These are phyloP conservation scores for Tolypocladium sp. DNA, from an alignment of 2,329 filamentous ascomycete genomes.

Conservation along the genomic window DNA sequence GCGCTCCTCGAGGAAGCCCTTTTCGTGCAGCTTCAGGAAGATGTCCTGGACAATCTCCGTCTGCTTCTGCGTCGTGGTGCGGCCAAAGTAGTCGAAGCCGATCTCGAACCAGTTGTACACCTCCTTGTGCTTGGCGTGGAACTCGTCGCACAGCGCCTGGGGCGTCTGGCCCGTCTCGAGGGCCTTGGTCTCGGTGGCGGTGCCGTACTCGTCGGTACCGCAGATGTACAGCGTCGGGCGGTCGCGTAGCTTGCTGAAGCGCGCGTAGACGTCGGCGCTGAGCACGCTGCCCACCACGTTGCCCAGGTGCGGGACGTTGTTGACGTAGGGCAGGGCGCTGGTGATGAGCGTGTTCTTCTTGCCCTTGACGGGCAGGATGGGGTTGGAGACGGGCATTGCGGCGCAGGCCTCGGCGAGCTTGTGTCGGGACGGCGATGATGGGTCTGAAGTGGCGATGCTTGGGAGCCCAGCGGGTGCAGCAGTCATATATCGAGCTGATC, in stretches of 20 bases:
- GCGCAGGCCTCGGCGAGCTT: not conserved
- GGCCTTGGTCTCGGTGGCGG: conserved; percentile 91
- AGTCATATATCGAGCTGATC: not conserved
- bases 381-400: conserved; percentile 11
- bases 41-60: conserved; percentile 90
- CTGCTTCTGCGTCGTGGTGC: conserved; percentile 81
- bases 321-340: conserved; percentile 76
- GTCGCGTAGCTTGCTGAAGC: conserved; percentile 72
- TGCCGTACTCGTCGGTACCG: conserved; percentile 84
- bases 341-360: conserved; percentile 87
- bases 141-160: conserved; percentile 81
- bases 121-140: conserved; percentile 79
- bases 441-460: not conserved
- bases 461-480: not conserved
- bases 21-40: conserved; percentile 78
- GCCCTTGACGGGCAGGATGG: conserved; percentile 57
- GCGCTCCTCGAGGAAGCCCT: conserved; percentile 80
- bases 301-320: conserved; percentile 73
- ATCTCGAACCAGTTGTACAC: conserved; percentile 97
- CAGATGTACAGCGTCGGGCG: conserved; percentile 78
- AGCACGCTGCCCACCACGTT: conserved; percentile 84
- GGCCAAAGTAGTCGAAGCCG: conserved; percentile 88
- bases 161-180: conserved; percentile 80
- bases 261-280: conserved; percentile 78
- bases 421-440: not conserved